Evolutionary conservation across 768 basidiomycete species (phyloP).

Genomic region (Sarcomyxa edulis): DNA sequence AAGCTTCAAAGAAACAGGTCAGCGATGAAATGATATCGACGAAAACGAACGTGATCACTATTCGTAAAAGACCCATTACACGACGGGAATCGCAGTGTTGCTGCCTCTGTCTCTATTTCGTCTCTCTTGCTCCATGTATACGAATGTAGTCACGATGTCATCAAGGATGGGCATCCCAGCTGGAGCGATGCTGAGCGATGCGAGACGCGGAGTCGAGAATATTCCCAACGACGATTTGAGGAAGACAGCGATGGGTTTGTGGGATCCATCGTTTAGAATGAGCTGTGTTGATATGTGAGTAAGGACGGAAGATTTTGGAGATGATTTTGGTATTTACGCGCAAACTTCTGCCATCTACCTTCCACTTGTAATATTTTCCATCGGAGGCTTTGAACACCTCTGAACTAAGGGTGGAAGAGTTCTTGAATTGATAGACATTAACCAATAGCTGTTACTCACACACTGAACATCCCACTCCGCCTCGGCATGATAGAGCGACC

Average conservation of each 20-base stretch:
- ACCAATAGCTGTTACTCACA: background rate
- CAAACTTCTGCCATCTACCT: background rate
- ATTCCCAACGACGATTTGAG: constrained; percentile 4
- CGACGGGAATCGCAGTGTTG: too few relatives aligned
- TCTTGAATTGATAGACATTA: background rate
- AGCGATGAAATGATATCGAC: too few relatives aligned
- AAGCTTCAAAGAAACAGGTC: too few relatives aligned
- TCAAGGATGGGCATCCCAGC: constrained; percentile 24
- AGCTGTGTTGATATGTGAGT: too few relatives aligned
- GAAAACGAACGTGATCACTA: too few relatives aligned
- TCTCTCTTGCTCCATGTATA: constrained; percentile 25
- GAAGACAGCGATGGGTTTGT: constrained; percentile 3
- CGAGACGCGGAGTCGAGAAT: constrained; percentile 7
- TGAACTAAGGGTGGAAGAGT: background rate
- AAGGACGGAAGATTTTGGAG: background rate
- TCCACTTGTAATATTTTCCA: constrained; percentile 10
- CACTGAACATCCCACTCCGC: background rate
- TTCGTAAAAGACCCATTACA: too few relatives aligned
- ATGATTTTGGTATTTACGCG: background rate
- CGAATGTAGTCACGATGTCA: constrained; percentile 28
- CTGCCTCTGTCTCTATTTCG: too few relatives aligned
- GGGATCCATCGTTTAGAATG: constrained; percentile 1
- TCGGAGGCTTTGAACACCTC: constrained; percentile 10
- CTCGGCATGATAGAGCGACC: background rate
- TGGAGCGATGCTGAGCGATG: constrained; percentile 20